Evolutionary conservation across 2,329 filamentous ascomycete genomes (phyloP).

Genomic region (Sarocladium brachiariae): DNA sequence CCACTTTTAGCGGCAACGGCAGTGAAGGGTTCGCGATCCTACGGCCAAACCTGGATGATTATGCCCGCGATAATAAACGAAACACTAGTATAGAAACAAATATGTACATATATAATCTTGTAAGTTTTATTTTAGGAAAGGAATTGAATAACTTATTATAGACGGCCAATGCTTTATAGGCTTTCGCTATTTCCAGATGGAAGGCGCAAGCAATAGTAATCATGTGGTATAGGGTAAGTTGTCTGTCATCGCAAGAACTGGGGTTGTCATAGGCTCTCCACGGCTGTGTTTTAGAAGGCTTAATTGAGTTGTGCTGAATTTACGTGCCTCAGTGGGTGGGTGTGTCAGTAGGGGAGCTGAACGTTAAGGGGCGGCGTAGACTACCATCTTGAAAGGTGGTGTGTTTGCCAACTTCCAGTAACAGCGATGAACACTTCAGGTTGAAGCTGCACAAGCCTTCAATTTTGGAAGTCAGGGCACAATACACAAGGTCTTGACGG

Average conservation of each 20-base stretch:
- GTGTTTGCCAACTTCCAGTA: not conserved
- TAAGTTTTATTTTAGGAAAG: not conserved
- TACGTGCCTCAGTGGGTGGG: too few relatives aligned
- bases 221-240: not conserved
- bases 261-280: not conserved
- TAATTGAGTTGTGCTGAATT: not conserved
- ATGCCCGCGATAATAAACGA: conserved; percentile 2
- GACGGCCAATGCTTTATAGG: conserved; percentile 1
- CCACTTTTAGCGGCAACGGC: conserved; percentile 4
- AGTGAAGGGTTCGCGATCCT: conserved; percentile 4
- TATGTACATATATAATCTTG: conserved; percentile 1
- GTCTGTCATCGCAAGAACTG: not conserved
- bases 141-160: not conserved
- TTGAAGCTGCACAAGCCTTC: not conserved
- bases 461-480: too few relatives aligned
- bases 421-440: not conserved
- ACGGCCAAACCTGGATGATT: conserved; percentile 4
- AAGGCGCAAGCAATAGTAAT: too few relatives aligned
- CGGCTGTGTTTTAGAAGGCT: not conserved
- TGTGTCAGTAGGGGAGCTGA: too few relatives aligned
- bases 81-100: not conserved
- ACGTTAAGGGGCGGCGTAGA: not conserved
- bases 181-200: not conserved
- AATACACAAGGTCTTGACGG: too few relatives aligned
- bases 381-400: not conserved